These are phyloP conservation scores for Phytopythium litorale DNA, from an alignment of 352 stramenopile species.

Conservation along the genomic window DNA sequence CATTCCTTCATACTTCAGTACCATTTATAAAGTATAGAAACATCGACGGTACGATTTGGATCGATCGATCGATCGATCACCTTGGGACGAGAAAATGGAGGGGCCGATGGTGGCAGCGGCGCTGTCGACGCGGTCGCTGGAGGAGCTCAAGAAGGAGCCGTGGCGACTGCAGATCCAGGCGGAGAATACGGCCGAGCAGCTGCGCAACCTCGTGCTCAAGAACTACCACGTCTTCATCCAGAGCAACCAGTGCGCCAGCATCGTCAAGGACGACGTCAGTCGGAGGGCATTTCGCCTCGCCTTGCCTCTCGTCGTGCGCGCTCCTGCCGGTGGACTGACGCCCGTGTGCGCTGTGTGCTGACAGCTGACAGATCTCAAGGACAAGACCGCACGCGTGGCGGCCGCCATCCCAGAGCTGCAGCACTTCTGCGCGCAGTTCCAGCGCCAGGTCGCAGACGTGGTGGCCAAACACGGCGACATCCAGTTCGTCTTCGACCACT, in stretches of 20 bases:
- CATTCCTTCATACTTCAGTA: neutral
- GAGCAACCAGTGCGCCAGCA: slow-evolving; percentile 81
- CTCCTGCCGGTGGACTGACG: neutral
- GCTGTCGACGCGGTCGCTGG: slow-evolving; percentile 58
- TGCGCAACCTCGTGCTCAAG: slow-evolving; percentile 78
- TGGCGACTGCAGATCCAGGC: slow-evolving; percentile 75
- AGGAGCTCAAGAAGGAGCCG: slow-evolving; percentile 85
- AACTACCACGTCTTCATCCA: slow-evolving; percentile 92
- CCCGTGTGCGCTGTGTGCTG: slow-evolving; percentile 8
- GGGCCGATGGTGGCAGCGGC: slow-evolving; percentile 14
- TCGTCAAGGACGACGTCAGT: slow-evolving; percentile 77
- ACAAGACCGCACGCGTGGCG: slow-evolving; percentile 55
- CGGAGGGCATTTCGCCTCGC: neutral
- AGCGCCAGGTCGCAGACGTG: slow-evolving; percentile 48
- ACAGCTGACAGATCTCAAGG: slow-evolving; percentile 62
- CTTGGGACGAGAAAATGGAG: neutral
- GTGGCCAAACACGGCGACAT: slow-evolving; percentile 78
- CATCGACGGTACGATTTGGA: neutral
- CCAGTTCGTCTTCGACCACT: slow-evolving; percentile 90
- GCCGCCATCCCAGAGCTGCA: slow-evolving; percentile 52
- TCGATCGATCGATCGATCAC: neutral
- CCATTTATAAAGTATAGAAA: neutral
- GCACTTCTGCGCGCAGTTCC: slow-evolving; percentile 40
- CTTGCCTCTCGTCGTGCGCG: neutral
- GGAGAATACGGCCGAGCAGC: slow-evolving; percentile 72